Base-by-base conservation (phyloP, 345 rosid genomes). In the Kandelia obovata region DNA sequence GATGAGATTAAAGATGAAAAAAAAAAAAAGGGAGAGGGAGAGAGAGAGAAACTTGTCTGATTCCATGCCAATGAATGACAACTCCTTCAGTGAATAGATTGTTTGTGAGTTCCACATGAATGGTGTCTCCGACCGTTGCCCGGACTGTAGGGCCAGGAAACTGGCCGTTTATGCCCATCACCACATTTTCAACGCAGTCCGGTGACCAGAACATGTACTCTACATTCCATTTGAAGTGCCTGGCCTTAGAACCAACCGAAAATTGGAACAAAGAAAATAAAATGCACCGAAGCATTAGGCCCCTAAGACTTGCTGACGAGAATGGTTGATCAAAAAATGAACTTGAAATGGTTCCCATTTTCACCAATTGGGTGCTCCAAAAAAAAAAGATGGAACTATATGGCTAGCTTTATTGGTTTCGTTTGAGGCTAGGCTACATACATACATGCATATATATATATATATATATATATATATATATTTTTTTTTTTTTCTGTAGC, bases 61-160 rank as follows among this genome's bases (percentile, higher is more conserved):
- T 93, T 43, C 96, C 98, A 70, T 93, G 98, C 98, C 98, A 91
- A 72, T 91, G 97, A 64, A 93, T 89, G 61, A 88, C 98, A 51
- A 89, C 87, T 3, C 94, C 96, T 59, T 91, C 96, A 0, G 98
- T 88, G 31, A 63, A 15, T 64, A 93, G 89, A 67, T 84, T 91
- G 67, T 91, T 91, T 13, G 77, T 83, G 59, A 93, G 84, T 20
- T 88, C 67, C 2, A 93, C 75, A 64, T 78, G 75, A 70, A 91
- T 74, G 49, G 76, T 84, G 34, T 93, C 96, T 26, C 97, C 94
- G 5, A 85, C 86, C 9, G 13, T 23, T 0, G 94, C 94, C 28
- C 79, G 7, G 57, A 93, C 83, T 2, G 96, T 91, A 11, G 97
- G 98, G 25, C 98, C 97, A 0, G 98, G 98, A 61, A 91, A 89